Percentiles rank a stretch among this genome's conserved stretches.
Evolutionary conservation across 2,329 filamentous ascomycete species (phyloP).

Genomic region (Sporothrix schenckii): DNA sequence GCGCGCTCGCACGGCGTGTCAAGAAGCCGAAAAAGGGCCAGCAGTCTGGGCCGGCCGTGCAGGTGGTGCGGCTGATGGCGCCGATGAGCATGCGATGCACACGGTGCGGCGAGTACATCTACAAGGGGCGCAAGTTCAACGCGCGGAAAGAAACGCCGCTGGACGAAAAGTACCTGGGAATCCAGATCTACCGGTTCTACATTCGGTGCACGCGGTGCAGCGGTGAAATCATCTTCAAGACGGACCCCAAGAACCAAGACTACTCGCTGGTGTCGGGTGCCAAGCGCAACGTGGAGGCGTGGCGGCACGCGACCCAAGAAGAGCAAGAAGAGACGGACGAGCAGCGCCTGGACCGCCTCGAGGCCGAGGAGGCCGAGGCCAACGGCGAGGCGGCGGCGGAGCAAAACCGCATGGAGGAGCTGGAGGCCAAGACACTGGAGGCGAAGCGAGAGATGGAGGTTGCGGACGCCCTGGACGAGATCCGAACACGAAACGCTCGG

Average conservation of each 20-base stretch:
- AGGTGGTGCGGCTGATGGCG: constrained; percentile 88
- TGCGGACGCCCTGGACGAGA: constrained; percentile 93
- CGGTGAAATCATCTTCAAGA: constrained; percentile 88
- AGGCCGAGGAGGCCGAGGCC: constrained; percentile 69
- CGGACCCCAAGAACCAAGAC: constrained; percentile 93
- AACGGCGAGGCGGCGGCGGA: constrained; percentile 55
- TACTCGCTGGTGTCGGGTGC: constrained; percentile 74
- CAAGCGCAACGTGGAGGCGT: constrained; percentile 90
- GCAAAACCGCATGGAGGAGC: constrained; percentile 88
- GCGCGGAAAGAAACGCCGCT: constrained; percentile 85
- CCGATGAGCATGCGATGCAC: constrained; percentile 78
- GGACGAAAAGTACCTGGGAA: constrained; percentile 81
- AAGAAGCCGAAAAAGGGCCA: constrained; percentile 53
- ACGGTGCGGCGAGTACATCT: constrained; percentile 42
- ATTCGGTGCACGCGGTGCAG: constrained; percentile 86
- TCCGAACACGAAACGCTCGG: constrained; percentile 85
- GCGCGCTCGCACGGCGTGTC: constrained; percentile 69
- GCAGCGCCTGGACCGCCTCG: constrained; percentile 79
- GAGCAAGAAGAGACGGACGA: constrained; percentile 76
- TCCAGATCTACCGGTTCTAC: constrained; percentile 88
- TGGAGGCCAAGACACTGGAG: constrained; percentile 91
- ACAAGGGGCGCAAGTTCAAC: constrained; percentile 84
- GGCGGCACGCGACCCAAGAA: constrained; percentile 59
- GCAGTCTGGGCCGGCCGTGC: constrained; percentile 73
- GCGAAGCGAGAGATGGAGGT: constrained; percentile 95